Percentiles rank a stretch among this genome's conserved stretches.
These are phyloP conservation scores for Alternaria arbusti DNA, from an alignment of 2,329 filamentous ascomycete species.

Conservation along the genomic window DNA sequence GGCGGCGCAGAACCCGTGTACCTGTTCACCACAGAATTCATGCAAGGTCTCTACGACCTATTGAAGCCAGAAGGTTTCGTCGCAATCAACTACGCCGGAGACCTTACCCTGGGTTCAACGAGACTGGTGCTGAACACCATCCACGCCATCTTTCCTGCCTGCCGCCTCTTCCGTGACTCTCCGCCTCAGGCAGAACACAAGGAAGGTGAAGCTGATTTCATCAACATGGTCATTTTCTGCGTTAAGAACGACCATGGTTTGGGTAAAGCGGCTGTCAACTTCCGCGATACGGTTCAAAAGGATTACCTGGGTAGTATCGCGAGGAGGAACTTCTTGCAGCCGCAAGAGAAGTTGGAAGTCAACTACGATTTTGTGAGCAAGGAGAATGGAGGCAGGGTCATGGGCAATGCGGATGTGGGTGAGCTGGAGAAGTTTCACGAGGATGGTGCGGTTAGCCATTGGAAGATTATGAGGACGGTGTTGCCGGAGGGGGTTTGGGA, in stretches of 20 bases:
- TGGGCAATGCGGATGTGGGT: constrained; percentile 69
- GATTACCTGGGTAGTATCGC: constrained; percentile 78
- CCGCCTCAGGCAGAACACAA: constrained; percentile 56
- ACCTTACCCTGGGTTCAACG: constrained; percentile 78
- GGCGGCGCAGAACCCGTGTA: constrained; percentile 89
- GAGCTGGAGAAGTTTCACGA: constrained; percentile 75
- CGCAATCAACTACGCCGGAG: constrained; percentile 96
- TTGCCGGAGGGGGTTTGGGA: constrained; percentile 83
- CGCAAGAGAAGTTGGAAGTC: constrained; percentile 71
- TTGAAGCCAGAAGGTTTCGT: constrained; percentile 81
- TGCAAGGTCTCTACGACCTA: constrained; percentile 72
- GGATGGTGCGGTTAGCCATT: constrained; percentile 81
- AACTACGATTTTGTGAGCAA: constrained; percentile 33
- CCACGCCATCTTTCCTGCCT: constrained; percentile 80
- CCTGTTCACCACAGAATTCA: constrained; percentile 87
- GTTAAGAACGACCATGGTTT: constrained; percentile 62
- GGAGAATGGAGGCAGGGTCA: constrained; percentile 57
- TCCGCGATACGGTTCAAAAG: constrained; percentile 67
- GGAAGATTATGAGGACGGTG: constrained; percentile 88
- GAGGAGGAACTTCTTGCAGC: constrained; percentile 72
- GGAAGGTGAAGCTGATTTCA: constrained; percentile 68
- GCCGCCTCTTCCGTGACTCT: constrained; percentile 87
- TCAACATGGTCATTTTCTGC: constrained; percentile 97
- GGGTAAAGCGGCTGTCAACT: constrained; percentile 59
- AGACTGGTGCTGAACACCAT: constrained; percentile 84